Conservation (phyloP, 805 yeast genomes). For the Peterozyma xylosa region DNA sequence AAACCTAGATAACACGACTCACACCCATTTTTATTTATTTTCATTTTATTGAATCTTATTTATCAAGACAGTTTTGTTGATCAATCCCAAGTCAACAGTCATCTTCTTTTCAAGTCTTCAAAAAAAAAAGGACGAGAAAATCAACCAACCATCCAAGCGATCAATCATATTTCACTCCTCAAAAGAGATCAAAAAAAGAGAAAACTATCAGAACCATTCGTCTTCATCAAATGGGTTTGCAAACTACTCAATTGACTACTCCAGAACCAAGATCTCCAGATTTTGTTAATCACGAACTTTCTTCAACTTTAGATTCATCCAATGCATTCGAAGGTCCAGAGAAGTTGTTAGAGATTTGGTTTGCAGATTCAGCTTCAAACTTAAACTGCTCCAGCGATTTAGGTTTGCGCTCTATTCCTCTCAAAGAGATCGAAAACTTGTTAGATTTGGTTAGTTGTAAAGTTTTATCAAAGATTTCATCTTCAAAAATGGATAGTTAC, state of each 20-base stretch:
- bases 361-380: constrained; percentile 43
- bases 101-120: background rate
- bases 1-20: constrained; percentile 23
- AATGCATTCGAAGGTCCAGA: constrained; percentile 98
- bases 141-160: background rate
- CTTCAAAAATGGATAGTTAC: constrained; percentile 68
- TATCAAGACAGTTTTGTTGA: background rate
- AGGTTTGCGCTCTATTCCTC: constrained; percentile 59
- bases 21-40: constrained; percentile 8
- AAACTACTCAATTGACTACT: constrained; percentile 8
- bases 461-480: constrained; percentile 70
- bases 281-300: constrained; percentile 68
- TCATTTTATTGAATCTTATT: too few relatives aligned
- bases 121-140: background rate
- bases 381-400: constrained; percentile 27
- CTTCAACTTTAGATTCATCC: constrained; percentile 76
- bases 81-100: background rate
- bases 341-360: constrained; percentile 87
- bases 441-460: constrained; percentile 84
- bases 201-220: background rate
- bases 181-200: background rate
- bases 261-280: constrained; percentile 13
- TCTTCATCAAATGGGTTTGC: constrained; percentile 4
- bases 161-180: background rate
- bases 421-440: constrained; percentile 61